Conservation (phyloP, 1,284 basidiomycete genomes). For the Rhodotorula sp. region DNA sequence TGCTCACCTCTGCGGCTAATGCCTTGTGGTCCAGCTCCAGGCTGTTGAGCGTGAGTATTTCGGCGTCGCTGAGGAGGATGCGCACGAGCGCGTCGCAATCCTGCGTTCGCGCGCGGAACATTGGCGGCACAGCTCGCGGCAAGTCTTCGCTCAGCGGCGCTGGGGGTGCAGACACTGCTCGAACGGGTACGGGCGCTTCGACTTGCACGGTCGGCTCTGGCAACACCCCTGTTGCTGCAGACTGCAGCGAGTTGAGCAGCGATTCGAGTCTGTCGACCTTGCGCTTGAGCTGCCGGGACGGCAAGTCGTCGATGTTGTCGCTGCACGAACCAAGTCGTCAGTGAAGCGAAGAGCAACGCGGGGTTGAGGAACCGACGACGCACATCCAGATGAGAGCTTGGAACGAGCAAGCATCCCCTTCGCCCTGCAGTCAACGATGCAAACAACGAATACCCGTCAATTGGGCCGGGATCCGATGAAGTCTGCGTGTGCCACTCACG, state of each 20-base stretch:
- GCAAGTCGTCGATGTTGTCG: slow-evolving; percentile 24
- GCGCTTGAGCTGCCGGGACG: slow-evolving; percentile 24
- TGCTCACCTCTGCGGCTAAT: not conserved
- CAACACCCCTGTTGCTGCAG: not conserved
- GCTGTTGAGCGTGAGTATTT: not conserved
- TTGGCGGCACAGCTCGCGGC: not conserved
- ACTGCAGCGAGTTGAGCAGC: slow-evolving; percentile 7
- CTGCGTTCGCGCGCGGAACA: not conserved
- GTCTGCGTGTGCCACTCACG: not conserved
- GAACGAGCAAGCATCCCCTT: slow-evolving; percentile 23
- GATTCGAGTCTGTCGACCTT: slow-evolving; percentile 29
- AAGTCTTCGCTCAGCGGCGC: not conserved
- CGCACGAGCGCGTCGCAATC: not conserved
- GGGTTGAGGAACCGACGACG: not conserved
- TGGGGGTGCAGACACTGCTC: not conserved
- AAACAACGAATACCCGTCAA: not conserved
- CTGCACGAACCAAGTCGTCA: not conserved
- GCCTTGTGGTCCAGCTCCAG: not conserved
- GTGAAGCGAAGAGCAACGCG: not conserved
- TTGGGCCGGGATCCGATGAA: not conserved
- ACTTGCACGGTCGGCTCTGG: not conserved
- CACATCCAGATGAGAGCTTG: slow-evolving; percentile 27
- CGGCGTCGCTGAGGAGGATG: not conserved
- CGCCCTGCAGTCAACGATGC: not conserved
- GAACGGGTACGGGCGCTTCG: not conserved